Conservation (phyloP, 2,329 filamentous ascomycete genomes). For the Aureobasidium sp. region DNA sequence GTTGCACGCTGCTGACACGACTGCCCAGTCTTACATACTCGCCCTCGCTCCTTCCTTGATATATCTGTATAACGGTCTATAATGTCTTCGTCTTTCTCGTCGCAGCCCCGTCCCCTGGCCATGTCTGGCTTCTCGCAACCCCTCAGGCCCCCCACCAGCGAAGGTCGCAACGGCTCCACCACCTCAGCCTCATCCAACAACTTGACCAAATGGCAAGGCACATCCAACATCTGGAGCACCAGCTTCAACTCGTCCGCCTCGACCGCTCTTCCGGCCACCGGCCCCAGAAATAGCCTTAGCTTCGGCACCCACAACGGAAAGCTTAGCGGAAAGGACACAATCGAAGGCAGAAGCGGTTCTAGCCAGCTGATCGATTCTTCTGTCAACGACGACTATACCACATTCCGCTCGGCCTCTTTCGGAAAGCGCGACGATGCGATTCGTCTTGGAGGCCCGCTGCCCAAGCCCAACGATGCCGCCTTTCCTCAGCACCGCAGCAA, state of each 20-base stretch:
- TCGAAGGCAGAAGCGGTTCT: constrained; percentile 59
- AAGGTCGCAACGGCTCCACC: constrained; percentile 1
- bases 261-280: not conserved
- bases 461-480: constrained; percentile 21
- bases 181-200: constrained; percentile 1
- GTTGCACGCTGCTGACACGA: not conserved
- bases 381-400: constrained; percentile 58
- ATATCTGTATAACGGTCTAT: constrained; percentile 8
- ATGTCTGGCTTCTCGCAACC: constrained; percentile 7
- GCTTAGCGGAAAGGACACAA: constrained; percentile 22
- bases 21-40: constrained; percentile 7
- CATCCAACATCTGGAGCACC: constrained; percentile 9
- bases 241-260: not conserved
- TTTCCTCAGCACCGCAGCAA: constrained; percentile 32
- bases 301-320: constrained; percentile 2
- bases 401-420: constrained; percentile 33
- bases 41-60: not conserved
- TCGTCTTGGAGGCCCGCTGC: constrained; percentile 21
- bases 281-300: not conserved
- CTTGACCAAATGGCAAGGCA: constrained; percentile 6
- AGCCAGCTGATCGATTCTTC: constrained; percentile 62
- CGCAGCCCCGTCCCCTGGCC: not conserved
- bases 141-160: constrained; percentile 8
- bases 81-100: constrained; percentile 13
- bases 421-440: constrained; percentile 32